Evolutionary conservation across 306 rosid genomes (phyloP).

Genomic region (Dicorynia guianensis): DNA sequence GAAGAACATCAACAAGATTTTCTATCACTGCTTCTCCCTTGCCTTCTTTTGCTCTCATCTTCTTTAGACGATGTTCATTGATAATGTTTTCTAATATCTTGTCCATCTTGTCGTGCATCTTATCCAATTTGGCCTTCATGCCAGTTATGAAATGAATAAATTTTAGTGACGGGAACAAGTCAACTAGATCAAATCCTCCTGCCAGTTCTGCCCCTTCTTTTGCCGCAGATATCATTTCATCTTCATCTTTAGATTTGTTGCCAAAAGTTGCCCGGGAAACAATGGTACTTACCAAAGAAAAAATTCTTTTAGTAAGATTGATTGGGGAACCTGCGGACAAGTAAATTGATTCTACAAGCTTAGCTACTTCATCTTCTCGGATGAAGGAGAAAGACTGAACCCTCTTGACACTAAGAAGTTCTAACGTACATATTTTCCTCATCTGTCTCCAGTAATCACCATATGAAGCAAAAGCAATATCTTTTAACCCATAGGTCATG

Average conservation of each 20-base stretch:
- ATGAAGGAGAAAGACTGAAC: slow-evolving; percentile 18
- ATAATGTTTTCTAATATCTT: background rate
- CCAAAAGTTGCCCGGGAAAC: slow-evolving; percentile 11
- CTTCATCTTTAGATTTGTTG: background rate
- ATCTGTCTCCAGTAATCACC: background rate
- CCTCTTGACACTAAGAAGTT: no score
- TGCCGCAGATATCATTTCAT: background rate
- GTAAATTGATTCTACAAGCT: slow-evolving; percentile 30
- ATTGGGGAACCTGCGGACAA: slow-evolving; percentile 20
- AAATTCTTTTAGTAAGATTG: slow-evolving; percentile 16
- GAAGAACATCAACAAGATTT: slow-evolving; percentile 42
- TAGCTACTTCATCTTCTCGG: slow-evolving; percentile 43
- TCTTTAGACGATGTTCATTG: slow-evolving; percentile 27
- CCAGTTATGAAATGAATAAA: background rate
- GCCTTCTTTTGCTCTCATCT: background rate
- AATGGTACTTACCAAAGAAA: background rate
- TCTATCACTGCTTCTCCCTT: slow-evolving; percentile 6
- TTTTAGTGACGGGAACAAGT: background rate
- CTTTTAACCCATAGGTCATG: slow-evolving; percentile 3
- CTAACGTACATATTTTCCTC: no score
- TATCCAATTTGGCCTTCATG: background rate
- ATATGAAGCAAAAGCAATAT: slow-evolving; percentile 33
- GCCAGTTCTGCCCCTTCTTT: background rate
- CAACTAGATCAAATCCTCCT: slow-evolving; percentile 7
- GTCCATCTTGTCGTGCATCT: background rate